Percentiles rank a stretch among this genome's conserved stretches.
Conservation (phyloP, 176 grass and related monocot genomes). For the Hordeum marinum region DNA sequence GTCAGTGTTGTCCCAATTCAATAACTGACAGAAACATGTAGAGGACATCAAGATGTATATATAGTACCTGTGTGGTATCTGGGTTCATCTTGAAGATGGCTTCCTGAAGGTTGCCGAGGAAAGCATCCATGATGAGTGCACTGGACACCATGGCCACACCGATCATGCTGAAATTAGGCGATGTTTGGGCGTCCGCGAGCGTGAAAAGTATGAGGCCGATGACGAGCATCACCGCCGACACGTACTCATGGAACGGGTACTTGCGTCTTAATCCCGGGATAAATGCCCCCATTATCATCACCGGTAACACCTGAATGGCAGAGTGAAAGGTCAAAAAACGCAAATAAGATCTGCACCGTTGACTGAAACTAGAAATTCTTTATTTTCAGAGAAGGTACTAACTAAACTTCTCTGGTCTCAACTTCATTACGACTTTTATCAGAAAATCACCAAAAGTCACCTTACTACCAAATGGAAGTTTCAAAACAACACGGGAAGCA, state of each 20-base stretch:
- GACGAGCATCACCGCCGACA: slow-evolving; percentile 74
- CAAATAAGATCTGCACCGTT: not conserved
- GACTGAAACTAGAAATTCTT: not conserved
- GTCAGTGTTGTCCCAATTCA: not conserved
- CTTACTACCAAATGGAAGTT: not conserved
- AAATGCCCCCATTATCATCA: slow-evolving; percentile 95
- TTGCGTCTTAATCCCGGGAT: slow-evolving; percentile 84
- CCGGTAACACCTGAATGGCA: slow-evolving; percentile 59
- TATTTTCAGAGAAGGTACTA: not conserved
- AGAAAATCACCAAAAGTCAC: not conserved
- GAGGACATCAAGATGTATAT: not conserved
- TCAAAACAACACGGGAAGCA: not conserved
- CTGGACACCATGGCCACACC: slow-evolving; percentile 82
- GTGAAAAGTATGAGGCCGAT: slow-evolving; percentile 83
- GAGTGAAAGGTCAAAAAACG: not conserved
- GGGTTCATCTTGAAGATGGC: slow-evolving; percentile 92
- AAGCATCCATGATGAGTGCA: slow-evolving; percentile 85
- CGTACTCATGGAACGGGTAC: slow-evolving; percentile 71
- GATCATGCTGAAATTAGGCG: slow-evolving; percentile 74
- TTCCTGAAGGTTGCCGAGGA: slow-evolving; percentile 87
- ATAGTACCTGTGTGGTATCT: slow-evolving; percentile 66
- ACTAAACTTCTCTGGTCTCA: not conserved
- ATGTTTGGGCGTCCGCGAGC: slow-evolving; percentile 77
- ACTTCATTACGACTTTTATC: not conserved
- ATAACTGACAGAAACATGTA: not conserved